phyloP scores from a whole-genome alignment of 78 protist species.

The Bigelowiella natans region DNA sequence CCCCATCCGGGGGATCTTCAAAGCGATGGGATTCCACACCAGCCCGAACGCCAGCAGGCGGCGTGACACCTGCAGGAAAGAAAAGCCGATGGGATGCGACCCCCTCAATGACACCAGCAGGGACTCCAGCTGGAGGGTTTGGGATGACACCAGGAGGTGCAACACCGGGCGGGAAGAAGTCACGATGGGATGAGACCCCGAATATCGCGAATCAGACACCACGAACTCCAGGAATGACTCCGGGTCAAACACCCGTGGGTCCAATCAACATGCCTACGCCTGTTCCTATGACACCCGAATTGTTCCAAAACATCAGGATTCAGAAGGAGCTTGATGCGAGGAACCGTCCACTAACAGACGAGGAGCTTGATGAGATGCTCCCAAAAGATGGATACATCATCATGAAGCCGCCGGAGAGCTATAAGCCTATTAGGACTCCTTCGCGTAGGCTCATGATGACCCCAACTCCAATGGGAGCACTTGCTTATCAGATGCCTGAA shows the following conservation, averaged over 20 bases:
- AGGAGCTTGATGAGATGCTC: slow-evolving; percentile 79
- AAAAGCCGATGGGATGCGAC: slow-evolving; percentile 2
- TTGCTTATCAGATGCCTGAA: slow-evolving; percentile 30
- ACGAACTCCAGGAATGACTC: neutral
- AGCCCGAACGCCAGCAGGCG: neutral
- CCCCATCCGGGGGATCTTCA: neutral
- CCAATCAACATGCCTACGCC: neutral
- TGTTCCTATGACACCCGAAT: neutral
- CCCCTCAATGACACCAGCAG: neutral
- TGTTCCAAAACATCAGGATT: neutral
- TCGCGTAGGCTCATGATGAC: slow-evolving; percentile 58
- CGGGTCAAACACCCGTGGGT: neutral
- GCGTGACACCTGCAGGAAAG: neutral
- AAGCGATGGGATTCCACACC: slow-evolving; percentile 1
- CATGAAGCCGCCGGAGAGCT: slow-evolving; percentile 71
- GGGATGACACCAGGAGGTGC: slow-evolving; percentile 3
- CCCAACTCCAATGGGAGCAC: slow-evolving; percentile 60
- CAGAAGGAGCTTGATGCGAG: slow-evolving; percentile 46
- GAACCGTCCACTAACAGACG: slow-evolving; percentile 81
- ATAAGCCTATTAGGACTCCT: slow-evolving; percentile 75
- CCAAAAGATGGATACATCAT: slow-evolving; percentile 84
- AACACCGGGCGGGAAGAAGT: slow-evolving; percentile 3
- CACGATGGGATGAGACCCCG: slow-evolving; percentile 64
- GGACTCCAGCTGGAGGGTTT: neutral
- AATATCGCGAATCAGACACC: neutral